A percentile compares a stretch with the other conserved stretches of the same genome.
Evolutionary conservation across 306 rosid genomes (phyloP).

Genomic region (apple (Malus domestica)): ASM211411v1 NC_041798.1:30595501-30596000

Average conservation of each 20-base stretch:
- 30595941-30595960: constrained; percentile 45
- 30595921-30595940: constrained; percentile 73
- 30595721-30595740: constrained; percentile 73
- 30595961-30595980: constrained; percentile 41
- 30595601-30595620: constrained; percentile 91
- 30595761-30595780: constrained; percentile 92
- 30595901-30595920: constrained; percentile 50
- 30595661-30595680: constrained; percentile 88
- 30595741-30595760: constrained; percentile 80
- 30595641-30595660: constrained; percentile 85
- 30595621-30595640: constrained; percentile 90
- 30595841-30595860: constrained; percentile 53
- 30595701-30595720: constrained; percentile 68
- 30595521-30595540: constrained; percentile 95
- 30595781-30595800: constrained; percentile 59
- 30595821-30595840: constrained; percentile 41
- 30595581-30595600: constrained; percentile 72
- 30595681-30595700: constrained; percentile 85
- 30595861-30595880: constrained; percentile 43
- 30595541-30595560: constrained; percentile 91
- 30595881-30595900: constrained; percentile 49
- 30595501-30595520: constrained; percentile 85
- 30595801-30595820: constrained; percentile 59
- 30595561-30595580: constrained; percentile 84
- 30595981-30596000: constrained; percentile 62